Base-by-base conservation (phyloP, 768 basidiomycete species). In the Amanita fuliginea region DNA sequence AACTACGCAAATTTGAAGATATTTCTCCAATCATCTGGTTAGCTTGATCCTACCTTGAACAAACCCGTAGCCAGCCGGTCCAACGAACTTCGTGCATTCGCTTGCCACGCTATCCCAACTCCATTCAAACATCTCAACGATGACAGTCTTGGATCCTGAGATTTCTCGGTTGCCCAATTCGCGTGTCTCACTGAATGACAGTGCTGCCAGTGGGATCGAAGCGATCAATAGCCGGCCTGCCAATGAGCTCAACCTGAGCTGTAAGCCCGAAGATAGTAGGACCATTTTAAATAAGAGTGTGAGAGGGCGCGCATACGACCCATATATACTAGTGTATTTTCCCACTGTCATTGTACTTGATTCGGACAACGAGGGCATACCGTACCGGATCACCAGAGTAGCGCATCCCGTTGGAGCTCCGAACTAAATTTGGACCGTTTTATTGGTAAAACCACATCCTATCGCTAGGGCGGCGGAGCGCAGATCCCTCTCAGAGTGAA, bases 51-150 rank as follows among this genome's bases (percentile, higher is more conserved):
- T 53, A 78, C 81, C 77, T 78, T 84, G 82, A 18, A 84, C 80
- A 55, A 73, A 83, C 5, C 81, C 82, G 57, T 84, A 76, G 7
- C 81, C 80, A n/a, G 77, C 74, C 3, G 82, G 81, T 1, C 83
- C 82, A 36, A 85, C 69, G 58, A 82, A 84, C 46, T 66, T 67
- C 3, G 70, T 75, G 62, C 83, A 86, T 60, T 86, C 83, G 2
- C 70, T 57, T 0, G 80, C 81, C 41, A 86, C 58, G 52, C 77
- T 74, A 51, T 69, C 67, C 76, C 76, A 78, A 9, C 59, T 71
- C 82, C 83, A 84, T 57, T 82, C 72, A 56, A 84, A 86, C 75
- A 86, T 77, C 61, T 83, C 80, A 13, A 78, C 71, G 57, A 84
- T 82, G 52, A 83, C 79, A 2, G 61, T 64, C 51, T 74, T 75